These are phyloP conservation scores for Metschnikowia drakensbergensis DNA, from an alignment of 805 yeast genomes.

Conservation along the genomic window DNA sequence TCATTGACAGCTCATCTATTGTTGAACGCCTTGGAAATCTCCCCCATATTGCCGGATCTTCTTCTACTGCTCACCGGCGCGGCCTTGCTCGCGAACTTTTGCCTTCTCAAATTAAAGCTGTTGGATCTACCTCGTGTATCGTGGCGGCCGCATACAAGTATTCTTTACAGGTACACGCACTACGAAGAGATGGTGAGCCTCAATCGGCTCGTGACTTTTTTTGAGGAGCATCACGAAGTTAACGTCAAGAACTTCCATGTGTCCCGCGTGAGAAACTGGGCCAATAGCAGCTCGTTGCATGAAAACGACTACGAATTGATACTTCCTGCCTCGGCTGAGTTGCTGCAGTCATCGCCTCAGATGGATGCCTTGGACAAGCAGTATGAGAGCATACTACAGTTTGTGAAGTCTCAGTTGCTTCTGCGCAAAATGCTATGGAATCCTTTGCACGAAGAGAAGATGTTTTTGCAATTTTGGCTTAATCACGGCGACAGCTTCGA, in stretches of 20 bases:
- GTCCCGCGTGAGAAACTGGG: conserved; percentile 6
- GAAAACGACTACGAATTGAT: conserved; percentile 11
- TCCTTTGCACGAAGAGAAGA: conserved; percentile 32
- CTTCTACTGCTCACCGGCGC: background rate
- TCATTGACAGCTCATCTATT: background rate
- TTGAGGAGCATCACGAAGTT: conserved; percentile 41
- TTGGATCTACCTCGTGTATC: conserved; percentile 20
- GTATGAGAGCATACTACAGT: conserved; percentile 8
- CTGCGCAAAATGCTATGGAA: conserved; percentile 15
- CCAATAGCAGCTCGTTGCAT: conserved; percentile 2
- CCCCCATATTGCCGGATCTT: background rate
- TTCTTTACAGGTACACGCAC: conserved; percentile 26
- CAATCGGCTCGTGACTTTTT: conserved; percentile 35
- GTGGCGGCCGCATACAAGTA: conserved; percentile 34
- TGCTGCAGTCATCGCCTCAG: conserved; percentile 5
- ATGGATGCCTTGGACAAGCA: conserved; percentile 9
- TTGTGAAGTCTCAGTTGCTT: conserved; percentile 10
- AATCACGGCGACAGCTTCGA: conserved; percentile 72
- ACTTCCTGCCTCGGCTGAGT: conserved; percentile 5
- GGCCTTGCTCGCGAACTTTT: background rate
- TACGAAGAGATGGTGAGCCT: conserved; percentile 29
- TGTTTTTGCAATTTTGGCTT: conserved; percentile 36
- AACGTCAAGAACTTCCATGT: conserved; percentile 38
- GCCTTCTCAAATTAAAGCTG: conserved; percentile 1
- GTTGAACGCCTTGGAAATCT: background rate